Evolutionary conservation across 192 early-diverging fungal genomes (phyloP), one percentile per base, ranked within the genome.

Genomic region (Backusella sp.): DNA sequence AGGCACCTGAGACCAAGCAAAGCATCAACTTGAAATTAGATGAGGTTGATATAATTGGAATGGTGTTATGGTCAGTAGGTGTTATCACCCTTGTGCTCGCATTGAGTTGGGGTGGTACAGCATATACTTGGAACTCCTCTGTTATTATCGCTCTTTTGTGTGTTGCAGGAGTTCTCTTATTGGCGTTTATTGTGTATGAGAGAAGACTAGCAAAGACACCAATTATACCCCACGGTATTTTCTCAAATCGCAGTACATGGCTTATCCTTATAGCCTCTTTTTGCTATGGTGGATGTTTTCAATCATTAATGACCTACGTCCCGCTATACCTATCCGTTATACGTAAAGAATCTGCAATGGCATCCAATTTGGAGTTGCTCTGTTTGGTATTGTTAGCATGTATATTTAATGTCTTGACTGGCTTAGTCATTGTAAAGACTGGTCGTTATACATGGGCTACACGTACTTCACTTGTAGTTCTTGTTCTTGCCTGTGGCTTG

Each of bases 61-160:
- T 81, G 11, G 11, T 86, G 11, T 69, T 89, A 49, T 73, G 87
- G 66, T 30, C 79, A 23, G 80, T 80, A 1, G 75, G 77, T 34
- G 81, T 82, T 37, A 49, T 90, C 34, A 76, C 81, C 14, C 69
- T 90, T 32, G 78, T 84, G 6, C 83, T 91, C 73, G 90, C 85
- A 26, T 77, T 91, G 26, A 89, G 87, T 72, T 86, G 84, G 76
- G 90, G 89, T 69, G 89, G 87, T 28, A 86, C 86, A 28, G 74
- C 85, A 9, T 86, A 86, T 67, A 36, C 70, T n/a, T 80, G 79
- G 79, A 73, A 76, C 19, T 67, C 79, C 11, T 30, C 79, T 9
- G 56, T 62, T 21, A 67, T 80, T 6, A 35, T 80, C 26, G 17
- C 70, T 0, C 69, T 80, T 21, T 28, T 80, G 21, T 80, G 79